Evolutionary conservation across 768 basidiomycete genomes (phyloP).

Genomic region (Pilatotrama ljubarskyi): DNA sequence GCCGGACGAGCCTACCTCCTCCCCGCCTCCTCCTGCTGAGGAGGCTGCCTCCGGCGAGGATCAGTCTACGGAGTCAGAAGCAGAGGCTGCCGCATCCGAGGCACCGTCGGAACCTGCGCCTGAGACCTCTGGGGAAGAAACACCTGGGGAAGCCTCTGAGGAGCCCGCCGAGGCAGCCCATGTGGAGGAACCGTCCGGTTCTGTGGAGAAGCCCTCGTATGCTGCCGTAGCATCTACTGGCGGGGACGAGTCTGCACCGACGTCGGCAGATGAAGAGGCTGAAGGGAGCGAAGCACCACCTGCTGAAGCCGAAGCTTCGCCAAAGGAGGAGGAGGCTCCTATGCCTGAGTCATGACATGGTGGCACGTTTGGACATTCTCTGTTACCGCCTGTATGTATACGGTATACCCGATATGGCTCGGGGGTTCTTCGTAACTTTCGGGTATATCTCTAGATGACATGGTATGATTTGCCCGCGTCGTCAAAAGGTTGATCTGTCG

Average conservation of each 20-base stretch:
- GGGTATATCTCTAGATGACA: neutral
- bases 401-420: constrained; percentile 1
- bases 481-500: neutral
- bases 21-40: neutral
- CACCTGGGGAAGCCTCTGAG: neutral
- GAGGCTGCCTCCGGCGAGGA: neutral
- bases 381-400: neutral
- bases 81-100: neutral
- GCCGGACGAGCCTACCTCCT: too few species aligned
- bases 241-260: neutral
- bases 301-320: neutral
- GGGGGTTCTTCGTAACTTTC: neutral
- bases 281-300: too few species aligned
- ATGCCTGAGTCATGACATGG: neutral
- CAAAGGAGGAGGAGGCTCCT: neutral
- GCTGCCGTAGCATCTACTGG: neutral
- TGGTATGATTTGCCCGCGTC: neutral
- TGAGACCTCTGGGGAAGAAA: neutral
- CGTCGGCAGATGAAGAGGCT: neutral
- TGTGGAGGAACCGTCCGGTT: neutral
- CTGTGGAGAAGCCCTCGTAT: neutral
- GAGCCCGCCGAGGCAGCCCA: neutral
- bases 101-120: neutral
- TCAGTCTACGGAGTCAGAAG: neutral
- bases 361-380: neutral